Conservation (phyloP, 2,329 filamentous ascomycete species). For the Ophiostoma tasmaniense region DNA sequence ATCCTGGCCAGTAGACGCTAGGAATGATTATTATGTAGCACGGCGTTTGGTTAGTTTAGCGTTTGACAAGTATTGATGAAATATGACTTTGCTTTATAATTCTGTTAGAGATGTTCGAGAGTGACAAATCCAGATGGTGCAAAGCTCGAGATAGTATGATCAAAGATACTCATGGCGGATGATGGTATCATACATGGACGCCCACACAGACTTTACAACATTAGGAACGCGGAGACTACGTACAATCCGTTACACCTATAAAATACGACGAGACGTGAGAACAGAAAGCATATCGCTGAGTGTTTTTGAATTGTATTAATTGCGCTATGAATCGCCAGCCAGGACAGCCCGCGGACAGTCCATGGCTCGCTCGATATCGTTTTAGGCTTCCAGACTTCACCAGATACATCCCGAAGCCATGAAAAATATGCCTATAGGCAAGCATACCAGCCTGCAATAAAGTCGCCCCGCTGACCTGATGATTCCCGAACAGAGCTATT, state of each 20-base stretch:
- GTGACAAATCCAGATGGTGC: not conserved
- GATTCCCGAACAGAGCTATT: too few relatives aligned
- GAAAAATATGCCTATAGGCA: not conserved
- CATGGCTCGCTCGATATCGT: not conserved
- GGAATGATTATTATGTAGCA: not conserved
- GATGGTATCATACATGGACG: too few relatives aligned
- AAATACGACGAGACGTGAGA: too few relatives aligned
- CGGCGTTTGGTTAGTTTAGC: not conserved
- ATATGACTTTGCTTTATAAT: not conserved
- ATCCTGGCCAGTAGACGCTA: not conserved
- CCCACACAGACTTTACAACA: too few relatives aligned
- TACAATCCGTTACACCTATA: too few relatives aligned
- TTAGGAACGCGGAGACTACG: too few relatives aligned
- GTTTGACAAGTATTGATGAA: not conserved
- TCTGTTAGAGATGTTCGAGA: not conserved
- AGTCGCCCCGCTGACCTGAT: not conserved
- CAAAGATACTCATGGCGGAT: too few relatives aligned
- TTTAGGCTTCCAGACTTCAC: too few relatives aligned
- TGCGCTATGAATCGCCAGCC: not conserved
- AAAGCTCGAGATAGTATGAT: not conserved
- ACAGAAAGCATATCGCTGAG: too few relatives aligned
- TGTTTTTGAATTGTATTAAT: not conserved
- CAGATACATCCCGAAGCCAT: too few relatives aligned
- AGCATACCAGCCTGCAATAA: not conserved
- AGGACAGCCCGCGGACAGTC: not conserved